Conservation (phyloP, 1,284 basidiomycete genomes). For the Puccinia horiana region DNA sequence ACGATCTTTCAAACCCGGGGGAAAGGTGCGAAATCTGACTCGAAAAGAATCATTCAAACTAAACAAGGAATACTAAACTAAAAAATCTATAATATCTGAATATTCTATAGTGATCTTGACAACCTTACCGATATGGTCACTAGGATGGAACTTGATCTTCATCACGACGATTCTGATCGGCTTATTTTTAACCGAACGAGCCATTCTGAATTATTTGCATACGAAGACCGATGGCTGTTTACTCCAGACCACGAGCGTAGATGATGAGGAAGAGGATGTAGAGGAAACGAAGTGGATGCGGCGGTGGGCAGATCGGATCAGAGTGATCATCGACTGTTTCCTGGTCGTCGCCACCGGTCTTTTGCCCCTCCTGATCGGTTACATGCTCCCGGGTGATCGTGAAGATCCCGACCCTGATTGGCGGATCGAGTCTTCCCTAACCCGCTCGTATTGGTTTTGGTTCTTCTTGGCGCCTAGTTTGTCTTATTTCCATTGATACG, state of each 20-base stretch:
- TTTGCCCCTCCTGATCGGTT: conserved; percentile 23
- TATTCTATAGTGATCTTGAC: conserved; percentile 7
- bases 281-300: conserved; percentile 4
- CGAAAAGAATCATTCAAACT: background rate
- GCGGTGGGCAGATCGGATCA: conserved; percentile 2
- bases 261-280: background rate
- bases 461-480: conserved; percentile 30
- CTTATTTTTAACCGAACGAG: background rate
- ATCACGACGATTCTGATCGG: conserved; percentile 34
- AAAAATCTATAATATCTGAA: background rate
- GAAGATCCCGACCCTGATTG: conserved; percentile 37
- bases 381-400: conserved; percentile 34
- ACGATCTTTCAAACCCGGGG: conserved; percentile 37
- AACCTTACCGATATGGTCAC: conserved; percentile 39
- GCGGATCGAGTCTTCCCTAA: conserved; percentile 35
- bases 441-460: conserved; percentile 43
- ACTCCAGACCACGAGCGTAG: background rate
- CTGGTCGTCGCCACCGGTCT: background rate
- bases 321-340: conserved; percentile 3
- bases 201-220: conserved; percentile 14
- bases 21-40: conserved; percentile 16
- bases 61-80: background rate
- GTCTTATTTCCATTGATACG: background rate
- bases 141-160: conserved; percentile 30
- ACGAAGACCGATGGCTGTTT: conserved; percentile 6